Base-by-base conservation (phyloP, 495 filamentous ascomycete species). In the Neurospora sp. region DNA sequence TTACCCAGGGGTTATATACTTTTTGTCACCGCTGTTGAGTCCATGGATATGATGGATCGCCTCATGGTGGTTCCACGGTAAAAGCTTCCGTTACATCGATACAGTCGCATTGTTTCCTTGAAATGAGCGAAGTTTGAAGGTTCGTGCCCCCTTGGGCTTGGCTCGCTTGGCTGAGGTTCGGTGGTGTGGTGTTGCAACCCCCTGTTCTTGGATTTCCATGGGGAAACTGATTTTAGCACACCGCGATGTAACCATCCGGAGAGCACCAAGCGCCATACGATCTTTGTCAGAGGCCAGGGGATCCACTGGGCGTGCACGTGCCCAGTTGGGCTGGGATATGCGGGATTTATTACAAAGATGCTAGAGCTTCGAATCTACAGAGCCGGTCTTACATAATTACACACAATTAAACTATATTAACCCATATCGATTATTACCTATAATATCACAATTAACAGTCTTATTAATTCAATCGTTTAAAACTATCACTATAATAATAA, bases 1-100 rank as follows among this genome's bases (percentile, higher is more conserved):
- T 27, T 46, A 38, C 73, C 44, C 35, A 38, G 37, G 69, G 69
- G 73, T 71, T 74, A 70, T 74, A 71, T 71, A 70, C 44, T 37
- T 40, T 41, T 62, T 14, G 2, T 16, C 14, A 18, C 20, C 4
- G 46, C 12, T 31, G 12, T 1, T n/a, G 2, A 14, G 39, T 44
- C 5, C 8, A 27, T 2, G 71, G 18, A 46, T 20, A 11, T 10
- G 31, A 37, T 41, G 2, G 31, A 39, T 72, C 44, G 38, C 72
- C 44, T 39, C 38, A 69, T 69, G 54, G 72, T 18, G 44, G 14
- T 62, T 62, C 27, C 14, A 35, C 27, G 54, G 27, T 62, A 35
- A 62, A 35, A 62, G 27, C 12, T 31, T 62, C 54, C 6, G 54
- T 62, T 62, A 18, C 27, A 35, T 62, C 0, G 7, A 35, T 2